Percentiles rank a stretch among this genome's conserved stretches.
phyloP scores from a whole-genome alignment of 1,139 yeast species.

The Diutina catenulata region DNA sequence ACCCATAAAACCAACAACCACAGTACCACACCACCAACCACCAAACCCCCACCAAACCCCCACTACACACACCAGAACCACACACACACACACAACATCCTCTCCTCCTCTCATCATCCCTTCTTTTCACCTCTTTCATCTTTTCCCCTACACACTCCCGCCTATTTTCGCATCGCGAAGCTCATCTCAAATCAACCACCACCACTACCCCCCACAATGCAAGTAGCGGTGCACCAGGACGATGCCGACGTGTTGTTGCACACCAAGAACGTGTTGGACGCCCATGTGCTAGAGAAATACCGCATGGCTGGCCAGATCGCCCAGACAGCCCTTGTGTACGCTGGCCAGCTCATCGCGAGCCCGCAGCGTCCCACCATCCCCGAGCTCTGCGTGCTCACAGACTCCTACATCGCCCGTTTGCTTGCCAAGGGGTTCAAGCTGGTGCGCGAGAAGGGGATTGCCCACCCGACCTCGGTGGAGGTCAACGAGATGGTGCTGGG shows the following conservation, averaged over 20 bases:
- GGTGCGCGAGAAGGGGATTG: constrained; percentile 76
- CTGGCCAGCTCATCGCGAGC: constrained; percentile 47
- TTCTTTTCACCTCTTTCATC: neutral
- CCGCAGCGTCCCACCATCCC: constrained; percentile 42
- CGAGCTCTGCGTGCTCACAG: constrained; percentile 75
- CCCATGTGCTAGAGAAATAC: constrained; percentile 62
- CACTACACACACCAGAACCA: too few species aligned
- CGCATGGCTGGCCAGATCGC: constrained; percentile 83
- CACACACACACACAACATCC: too few species aligned
- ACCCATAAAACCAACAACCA: too few species aligned
- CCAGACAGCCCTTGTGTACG: constrained; percentile 71
- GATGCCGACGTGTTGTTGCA: constrained; percentile 66
- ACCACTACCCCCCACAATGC: constrained; percentile 33
- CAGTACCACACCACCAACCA: too few species aligned
- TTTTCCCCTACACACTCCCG: neutral
- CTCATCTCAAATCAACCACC: constrained; percentile 1
- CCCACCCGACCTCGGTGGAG: constrained; percentile 82
- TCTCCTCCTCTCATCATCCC: too few species aligned
- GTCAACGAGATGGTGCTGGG: constrained; percentile 70
- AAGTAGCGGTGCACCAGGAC: constrained; percentile 54
- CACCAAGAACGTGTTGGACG: constrained; percentile 59
- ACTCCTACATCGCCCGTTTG: constrained; percentile 52
- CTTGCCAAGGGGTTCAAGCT: constrained; percentile 41
- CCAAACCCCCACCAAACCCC: too few species aligned
- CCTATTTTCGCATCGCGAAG: neutral